Conservation (phyloP, 352 stramenopile species). For the Phytophthora fragariaefolia region DNA sequence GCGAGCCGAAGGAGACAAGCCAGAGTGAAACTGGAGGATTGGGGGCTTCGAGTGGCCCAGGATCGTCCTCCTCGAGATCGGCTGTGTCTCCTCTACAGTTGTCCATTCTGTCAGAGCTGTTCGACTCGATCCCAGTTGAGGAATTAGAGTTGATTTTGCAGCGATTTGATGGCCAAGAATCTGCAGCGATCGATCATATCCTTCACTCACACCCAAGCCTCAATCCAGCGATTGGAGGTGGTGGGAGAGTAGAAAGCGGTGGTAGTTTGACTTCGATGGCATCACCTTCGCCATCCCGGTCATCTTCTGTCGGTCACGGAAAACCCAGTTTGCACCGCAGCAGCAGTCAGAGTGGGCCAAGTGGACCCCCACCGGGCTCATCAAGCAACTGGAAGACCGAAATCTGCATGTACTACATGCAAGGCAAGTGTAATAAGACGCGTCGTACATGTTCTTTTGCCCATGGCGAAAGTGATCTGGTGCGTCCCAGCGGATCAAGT, state of each 20-base stretch:
- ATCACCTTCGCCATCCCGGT: constrained; percentile 34
- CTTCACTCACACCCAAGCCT: constrained; percentile 75
- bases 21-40: constrained; percentile 38
- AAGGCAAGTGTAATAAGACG: constrained; percentile 91
- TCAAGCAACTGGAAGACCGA: constrained; percentile 89
- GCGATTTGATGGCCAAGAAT: constrained; percentile 56
- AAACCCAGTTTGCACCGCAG: constrained; percentile 48
- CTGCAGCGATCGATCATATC: constrained; percentile 69
- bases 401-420: constrained; percentile 91
- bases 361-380: constrained; percentile 30
- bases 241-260: constrained; percentile 30
- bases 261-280: constrained; percentile 23
- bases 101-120: constrained; percentile 74
- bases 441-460: constrained; percentile 88
- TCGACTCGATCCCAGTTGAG: constrained; percentile 69
- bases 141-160: constrained; percentile 66
- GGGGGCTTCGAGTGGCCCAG: constrained; percentile 12
- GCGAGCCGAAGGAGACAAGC: constrained; percentile 39
- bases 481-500: constrained; percentile 43
- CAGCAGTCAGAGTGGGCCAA: constrained; percentile 30
- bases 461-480: constrained; percentile 82
- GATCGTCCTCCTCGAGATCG: constrained; percentile 4
- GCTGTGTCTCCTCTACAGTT: constrained; percentile 61
- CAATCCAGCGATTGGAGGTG: constrained; percentile 54
- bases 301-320: constrained; percentile 27